Base-by-base conservation (phyloP, 2,329 filamentous ascomycete genomes). In the Nothopassalora personata region DNA sequence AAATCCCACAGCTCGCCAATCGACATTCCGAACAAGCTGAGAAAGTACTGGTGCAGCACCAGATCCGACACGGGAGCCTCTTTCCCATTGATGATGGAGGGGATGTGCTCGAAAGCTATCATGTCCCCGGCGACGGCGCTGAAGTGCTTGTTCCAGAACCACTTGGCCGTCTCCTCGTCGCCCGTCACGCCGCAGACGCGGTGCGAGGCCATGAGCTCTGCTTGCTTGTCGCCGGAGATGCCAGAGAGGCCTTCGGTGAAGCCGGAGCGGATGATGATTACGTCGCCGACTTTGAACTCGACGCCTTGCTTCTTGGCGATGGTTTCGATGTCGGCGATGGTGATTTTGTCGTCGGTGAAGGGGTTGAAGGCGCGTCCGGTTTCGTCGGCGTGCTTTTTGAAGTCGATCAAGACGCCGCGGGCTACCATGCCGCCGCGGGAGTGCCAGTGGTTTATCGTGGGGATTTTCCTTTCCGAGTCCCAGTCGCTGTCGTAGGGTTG, bases 121-220 rank as follows among this genome's bases (percentile, higher is more conserved):
- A 78, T 77, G 59, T 86, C 83, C 2, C 82, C 81, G 0, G 79
- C 83, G 0, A 85, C 77, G 1, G 83, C 83, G 0, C 81, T 73
- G 63, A 86, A 84, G 13, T 75, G 72, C 53, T 79, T 75, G 56
- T 84, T 79, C 82, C 83, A 86, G 18, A 85, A 72, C 83, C 83
- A 86, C 39, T 77, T 74, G 13, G 83, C 73, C 6, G 77, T 79
- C 5, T 75, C 76, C 15, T 78, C 73, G 2, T 76, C 77, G 0
- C 79, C 78, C 53, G 81, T 75, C 1, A 83, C 73, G 66, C 68
- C 77, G 45, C 68, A 71, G 9, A 66, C 62, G 5, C 65, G 56
- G 45, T 71, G 67, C 9, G 70, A 66, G 0, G 81, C 82, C 56
- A 77, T 72, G 28, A 73, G 72, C 5, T 74, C 64, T 1, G 66